Evolutionary conservation across 345 rosid species (phyloP).

Genomic region (Euphorbia tirucalli): DNA sequence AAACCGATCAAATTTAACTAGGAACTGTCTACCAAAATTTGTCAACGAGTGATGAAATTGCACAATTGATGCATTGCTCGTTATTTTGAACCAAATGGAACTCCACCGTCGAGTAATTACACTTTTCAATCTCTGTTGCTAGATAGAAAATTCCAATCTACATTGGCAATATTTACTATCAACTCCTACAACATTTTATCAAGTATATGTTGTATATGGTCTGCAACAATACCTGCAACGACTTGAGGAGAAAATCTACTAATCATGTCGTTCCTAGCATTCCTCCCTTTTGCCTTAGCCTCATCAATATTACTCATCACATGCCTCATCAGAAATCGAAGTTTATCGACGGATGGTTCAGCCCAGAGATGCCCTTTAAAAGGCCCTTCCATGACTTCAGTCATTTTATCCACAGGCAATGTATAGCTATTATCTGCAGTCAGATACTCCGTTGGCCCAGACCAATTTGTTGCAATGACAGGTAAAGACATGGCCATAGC

Average conservation of each 20-base stretch:
- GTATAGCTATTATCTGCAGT: slow-evolving; percentile 70
- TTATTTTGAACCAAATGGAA: no score
- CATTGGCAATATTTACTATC: neutral
- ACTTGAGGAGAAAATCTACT: slow-evolving; percentile 64
- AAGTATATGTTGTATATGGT: slow-evolving; percentile 36
- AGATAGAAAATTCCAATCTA: neutral
- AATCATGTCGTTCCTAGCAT: slow-evolving; percentile 73
- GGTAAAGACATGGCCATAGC: slow-evolving; percentile 94
- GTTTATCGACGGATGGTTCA: slow-evolving; percentile 64
- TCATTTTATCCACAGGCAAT: slow-evolving; percentile 53
- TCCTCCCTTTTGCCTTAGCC: slow-evolving; percentile 52
- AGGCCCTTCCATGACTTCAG: slow-evolving; percentile 69
- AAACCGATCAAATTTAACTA: neutral
- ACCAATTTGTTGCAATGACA: slow-evolving; percentile 78
- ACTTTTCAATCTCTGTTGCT: no score
- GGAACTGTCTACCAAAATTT: neutral
- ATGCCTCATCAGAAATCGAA: slow-evolving; percentile 58
- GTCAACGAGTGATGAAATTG: neutral
- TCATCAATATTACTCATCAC: slow-evolving; percentile 50
- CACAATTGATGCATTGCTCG: no score
- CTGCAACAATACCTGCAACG: slow-evolving; percentile 55
- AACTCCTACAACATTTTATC: slow-evolving; percentile 22
- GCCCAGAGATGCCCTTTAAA: slow-evolving; percentile 81
- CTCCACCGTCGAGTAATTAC: no score
- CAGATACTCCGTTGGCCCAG: slow-evolving; percentile 76